Evolutionary conservation across 768 basidiomycete species (phyloP), one percentile per base, ranked within the genome.

Genomic region (Neoboletus magnificus): DNA sequence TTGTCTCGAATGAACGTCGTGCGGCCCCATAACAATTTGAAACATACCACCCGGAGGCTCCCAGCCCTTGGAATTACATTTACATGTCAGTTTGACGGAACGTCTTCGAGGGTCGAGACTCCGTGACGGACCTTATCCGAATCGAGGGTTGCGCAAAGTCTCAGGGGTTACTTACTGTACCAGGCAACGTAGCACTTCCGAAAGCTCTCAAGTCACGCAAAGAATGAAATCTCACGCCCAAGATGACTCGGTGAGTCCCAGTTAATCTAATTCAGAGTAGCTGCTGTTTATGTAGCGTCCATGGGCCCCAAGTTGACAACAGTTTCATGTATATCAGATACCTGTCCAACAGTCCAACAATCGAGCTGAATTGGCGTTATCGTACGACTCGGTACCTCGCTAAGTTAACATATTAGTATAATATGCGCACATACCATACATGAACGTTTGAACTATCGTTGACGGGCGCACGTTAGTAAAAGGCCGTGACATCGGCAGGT

Each of bases 71-170:
- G 16, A 48, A 41, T 41, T 42, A 33, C n/a, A 33, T 13, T 41
- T 42, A 33, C n/a, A 33, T 13, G 48, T 37, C 16, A 15, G 5
- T 23, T 25, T 10, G 20, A 20, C 4, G 13, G 39, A 23, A 6
- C 20, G 22, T 20, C 48, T 32, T 44, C 47, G 46, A 46, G n/a
- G 47, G 49, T 52, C 63, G 35, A 65, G 62, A 50, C 52, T n/a
- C 4, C 10, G 1, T 18, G 5, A 16, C 50, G 63, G 60, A 62
- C 50, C 63, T 50, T 43, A 42, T 42, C 48, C 56, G 45, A 6
- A 41, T 62, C 51, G 51, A 50, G 60, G 54, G 54, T 43, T 52
- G 40, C 55, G 50, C 51, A 42, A 33, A 48, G 25, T 5, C n/a
- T 33, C 4, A 30, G 59, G 37, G 37, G 22, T 2, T 18, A 35